A percentile compares a stretch with the other conserved stretches of the same genome.
phyloP scores from a whole-genome alignment of 176 grass and related monocot species.

The Alopecurus myosuroides region DNA sequence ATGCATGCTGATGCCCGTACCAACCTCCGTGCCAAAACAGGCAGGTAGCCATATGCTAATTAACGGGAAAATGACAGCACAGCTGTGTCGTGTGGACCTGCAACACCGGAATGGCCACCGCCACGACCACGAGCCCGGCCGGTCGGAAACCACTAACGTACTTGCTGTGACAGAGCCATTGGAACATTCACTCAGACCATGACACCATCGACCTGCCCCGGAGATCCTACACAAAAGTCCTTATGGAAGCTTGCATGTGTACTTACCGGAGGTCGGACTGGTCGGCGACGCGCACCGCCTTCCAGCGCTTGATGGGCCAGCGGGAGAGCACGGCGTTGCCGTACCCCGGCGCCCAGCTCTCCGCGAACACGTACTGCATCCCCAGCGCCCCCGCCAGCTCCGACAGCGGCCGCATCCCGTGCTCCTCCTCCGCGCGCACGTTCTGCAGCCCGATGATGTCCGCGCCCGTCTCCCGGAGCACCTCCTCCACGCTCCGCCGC shows the following conservation, averaged over 20 bases:
- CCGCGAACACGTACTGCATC: constrained; percentile 89
- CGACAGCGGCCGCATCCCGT: constrained; percentile 84
- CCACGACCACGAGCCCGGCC: constrained; percentile 24
- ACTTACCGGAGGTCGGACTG: constrained; percentile 81
- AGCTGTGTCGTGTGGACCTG: background rate
- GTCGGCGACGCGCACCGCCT: constrained; percentile 68
- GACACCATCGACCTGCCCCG: no score
- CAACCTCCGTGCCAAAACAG: background rate
- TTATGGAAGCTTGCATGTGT: no score
- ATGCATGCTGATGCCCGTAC: background rate
- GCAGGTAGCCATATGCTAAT: background rate
- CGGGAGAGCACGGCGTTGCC: constrained; percentile 90
- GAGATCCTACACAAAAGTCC: no score
- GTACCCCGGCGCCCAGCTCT: constrained; percentile 98
- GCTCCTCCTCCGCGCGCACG: constrained; percentile 84
- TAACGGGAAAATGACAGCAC: background rate
- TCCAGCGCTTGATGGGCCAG: constrained; percentile 87
- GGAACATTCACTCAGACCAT: no score
- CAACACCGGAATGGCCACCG: background rate
- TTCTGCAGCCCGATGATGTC: constrained; percentile 35
- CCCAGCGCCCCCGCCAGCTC: constrained; percentile 78
- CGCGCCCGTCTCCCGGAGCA: constrained; percentile 73
- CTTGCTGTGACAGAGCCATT: background rate
- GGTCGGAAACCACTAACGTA: background rate
- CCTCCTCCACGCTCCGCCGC: constrained; percentile 27